Base-by-base conservation (phyloP, 2,329 filamentous ascomycete species). In the Aspergillus unguis region DNA sequence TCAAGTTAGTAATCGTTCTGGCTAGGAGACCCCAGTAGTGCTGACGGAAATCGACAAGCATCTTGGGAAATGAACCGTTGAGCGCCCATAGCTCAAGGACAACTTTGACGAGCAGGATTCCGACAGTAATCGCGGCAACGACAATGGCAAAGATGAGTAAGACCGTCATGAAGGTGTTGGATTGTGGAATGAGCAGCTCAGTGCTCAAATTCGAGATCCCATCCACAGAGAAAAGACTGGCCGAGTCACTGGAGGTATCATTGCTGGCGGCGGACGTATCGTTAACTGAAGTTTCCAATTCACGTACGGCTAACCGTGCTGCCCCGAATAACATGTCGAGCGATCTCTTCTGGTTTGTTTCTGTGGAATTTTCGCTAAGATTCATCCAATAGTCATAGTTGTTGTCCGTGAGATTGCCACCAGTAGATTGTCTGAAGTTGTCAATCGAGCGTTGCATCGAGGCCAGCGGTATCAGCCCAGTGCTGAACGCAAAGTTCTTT, bases 111-210 rank as follows among this genome's bases (percentile, higher is more conserved):
- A 97, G 81, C 28, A 97, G 79, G 60, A 97, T 92, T 27, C 88
- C 85, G 26, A 96, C 88, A 40, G 88, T 86, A 59, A 96, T 92
- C 32, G 83, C 82, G 3, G 85, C 92, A 58, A 97, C 83, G 48
- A 95, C 80, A 59, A 96, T 94, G 57, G 90, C 89, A 55, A 96
- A 92, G 54, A 96, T 78, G 47, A 97, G 78, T 1, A 97, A 81
- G 4, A 96, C 85, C 0, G 90, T 96, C 92, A 99, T 95, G 76
- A 97, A 97, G 1, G 90, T 91, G 75, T 96, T 95, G 44, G 88
- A 85, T 61, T 88, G 83, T 17, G 94, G 94, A 48, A 97, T 91
- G 40, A 83, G 85, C 52, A 96, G 81, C 68, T 92, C 80, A 67
- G 96, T 85, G n/a, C 86, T 87, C 65, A 87, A 95, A 29, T 83